phyloP scores from a whole-genome alignment of 2,329 filamentous ascomycete species.

The Aspergillus fumigatus region DNA sequence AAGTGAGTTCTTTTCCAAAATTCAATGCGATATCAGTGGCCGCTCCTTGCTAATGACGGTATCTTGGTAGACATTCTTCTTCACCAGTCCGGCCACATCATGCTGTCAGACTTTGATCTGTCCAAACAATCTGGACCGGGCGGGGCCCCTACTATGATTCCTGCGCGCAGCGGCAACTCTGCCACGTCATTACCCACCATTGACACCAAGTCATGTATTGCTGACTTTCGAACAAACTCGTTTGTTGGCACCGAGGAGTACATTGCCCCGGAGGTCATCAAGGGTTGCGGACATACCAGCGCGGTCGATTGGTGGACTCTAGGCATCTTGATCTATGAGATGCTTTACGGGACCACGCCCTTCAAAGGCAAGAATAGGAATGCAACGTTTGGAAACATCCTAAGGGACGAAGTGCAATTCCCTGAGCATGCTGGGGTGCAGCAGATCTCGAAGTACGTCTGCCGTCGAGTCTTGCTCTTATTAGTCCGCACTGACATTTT shows the following conservation, averaged over 20 bases:
- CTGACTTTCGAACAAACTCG: constrained; percentile 95
- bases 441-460: constrained; percentile 82
- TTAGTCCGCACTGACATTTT: constrained; percentile 2
- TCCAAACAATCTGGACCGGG: constrained; percentile 96
- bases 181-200: constrained; percentile 89
- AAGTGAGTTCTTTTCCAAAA: constrained; percentile 57
- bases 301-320: constrained; percentile 99
- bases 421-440: constrained; percentile 80
- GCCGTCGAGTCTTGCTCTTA: not conserved
- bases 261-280: constrained; percentile 97
- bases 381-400: constrained; percentile 94
- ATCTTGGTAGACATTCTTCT: constrained; percentile 76
- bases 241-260: constrained; percentile 99
- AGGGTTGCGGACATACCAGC: constrained; percentile 95
- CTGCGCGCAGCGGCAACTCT: constrained; percentile 82
- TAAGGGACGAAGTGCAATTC: constrained; percentile 93
- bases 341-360: constrained; percentile 96
- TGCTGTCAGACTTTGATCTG: constrained; percentile 98
- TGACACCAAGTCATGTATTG: constrained; percentile 96
- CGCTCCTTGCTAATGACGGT: constrained; percentile 33
- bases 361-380: constrained; percentile 99
- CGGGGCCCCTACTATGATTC: constrained; percentile 96
- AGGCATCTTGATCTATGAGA: constrained; percentile 96
- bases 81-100: constrained; percentile 98
- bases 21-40: not conserved